Evolutionary conservation across 2,329 filamentous ascomycete genomes (phyloP), one percentile per base, ranked within the genome.

Genomic region (Thielaviopsis ethacetica): DNA sequence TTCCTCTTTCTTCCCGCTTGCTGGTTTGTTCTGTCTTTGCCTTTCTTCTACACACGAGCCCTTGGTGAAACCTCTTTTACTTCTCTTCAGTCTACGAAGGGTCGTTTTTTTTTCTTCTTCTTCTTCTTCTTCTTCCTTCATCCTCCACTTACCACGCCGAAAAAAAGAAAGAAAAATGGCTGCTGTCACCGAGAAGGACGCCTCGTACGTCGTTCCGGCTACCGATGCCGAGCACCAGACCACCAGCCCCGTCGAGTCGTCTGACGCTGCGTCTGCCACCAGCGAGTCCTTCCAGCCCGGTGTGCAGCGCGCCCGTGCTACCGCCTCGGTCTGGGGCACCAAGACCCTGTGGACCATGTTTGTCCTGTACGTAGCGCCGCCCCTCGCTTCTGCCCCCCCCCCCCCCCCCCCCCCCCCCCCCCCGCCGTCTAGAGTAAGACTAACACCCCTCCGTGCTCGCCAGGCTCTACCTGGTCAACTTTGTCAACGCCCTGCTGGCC

Each of bases 401-500:
- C 10, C 19, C 9, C 17, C 4, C 1, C 44, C 13, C 5, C 10
- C 12, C 2, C 6, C 7, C n/a, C n/a, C 6, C 22, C 17, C 5
- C 10, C 30, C 12, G 15, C 24, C 26, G 13, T 27, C 17, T 9
- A 30, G 27, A 50, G 61, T 41, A 62, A 59, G 7, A 5, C 30
- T 22, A 15, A 50, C 62, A 51, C 24, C n/a, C n/a, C n/a, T n/a
- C n/a, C 5, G 4, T 10, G n/a, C 56, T 22, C 12, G 52, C 44
- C 58, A 74, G 72, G 22, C 66, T 74, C 26, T 74, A 70, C 63
- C 64, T 74, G 26, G 69, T 73, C 54, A 65, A 65, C 34, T 72
- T 74, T 58, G 65, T 70, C 60, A 70, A 72, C 59, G 65, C 65
- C 22, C 65, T 74, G 34, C 63, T 72, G 17, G 63, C 67, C 13